Percentiles rank a stretch among this genome's conserved stretches.
Conservation (phyloP, 345 rosid species). For the Populus deltoides region DNA sequence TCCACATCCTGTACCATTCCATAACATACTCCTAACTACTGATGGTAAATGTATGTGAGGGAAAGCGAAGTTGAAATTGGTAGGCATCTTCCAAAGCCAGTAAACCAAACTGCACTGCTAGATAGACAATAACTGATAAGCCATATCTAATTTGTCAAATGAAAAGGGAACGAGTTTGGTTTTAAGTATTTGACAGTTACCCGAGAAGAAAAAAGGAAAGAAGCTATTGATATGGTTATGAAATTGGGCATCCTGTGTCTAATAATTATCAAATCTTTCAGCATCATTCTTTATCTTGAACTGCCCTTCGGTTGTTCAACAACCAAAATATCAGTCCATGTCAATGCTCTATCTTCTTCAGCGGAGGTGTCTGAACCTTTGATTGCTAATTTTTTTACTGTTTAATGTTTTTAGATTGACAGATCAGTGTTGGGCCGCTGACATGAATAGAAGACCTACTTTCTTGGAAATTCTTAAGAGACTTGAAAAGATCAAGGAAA, state of each 20-base stretch:
- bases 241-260: background rate
- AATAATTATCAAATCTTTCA: background rate
- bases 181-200: background rate
- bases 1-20: background rate
- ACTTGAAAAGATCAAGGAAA: conserved; percentile 87
- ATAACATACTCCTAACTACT: background rate
- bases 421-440: conserved; percentile 79
- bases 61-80: background rate
- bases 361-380: background rate
- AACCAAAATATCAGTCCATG: background rate
- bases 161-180: background rate
- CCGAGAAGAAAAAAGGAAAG: background rate
- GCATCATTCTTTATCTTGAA: background rate
- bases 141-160: background rate
- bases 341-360: background rate
- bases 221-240: background rate
- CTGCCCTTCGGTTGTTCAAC: background rate
- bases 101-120: background rate
- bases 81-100: background rate
- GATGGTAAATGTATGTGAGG: background rate
- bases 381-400: conserved; percentile 19
- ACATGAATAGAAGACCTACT: conserved; percentile 82
- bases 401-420: conserved; percentile 50
- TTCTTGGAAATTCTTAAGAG: conserved; percentile 91
- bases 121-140: background rate